phyloP scores from a whole-genome alignment of 768 basidiomycete genomes.

The Kondoa malvinella region DNA sequence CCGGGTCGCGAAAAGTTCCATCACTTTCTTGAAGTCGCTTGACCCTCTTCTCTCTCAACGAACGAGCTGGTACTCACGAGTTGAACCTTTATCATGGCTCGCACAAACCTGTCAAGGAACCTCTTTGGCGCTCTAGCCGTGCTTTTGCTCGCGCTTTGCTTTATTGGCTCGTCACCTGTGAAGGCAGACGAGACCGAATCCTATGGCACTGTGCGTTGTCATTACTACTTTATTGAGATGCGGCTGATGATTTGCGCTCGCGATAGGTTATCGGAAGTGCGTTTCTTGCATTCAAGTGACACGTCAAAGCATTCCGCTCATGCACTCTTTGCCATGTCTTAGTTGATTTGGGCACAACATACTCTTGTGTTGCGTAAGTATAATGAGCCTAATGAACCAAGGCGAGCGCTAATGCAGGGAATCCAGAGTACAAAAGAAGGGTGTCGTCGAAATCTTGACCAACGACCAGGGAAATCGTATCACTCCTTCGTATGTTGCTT shows the following conservation, averaged over 20 bases:
- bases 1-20: no score
- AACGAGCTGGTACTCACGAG: neutral
- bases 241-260: neutral
- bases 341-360: neutral
- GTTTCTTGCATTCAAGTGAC: neutral
- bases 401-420: neutral
- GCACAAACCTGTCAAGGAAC: neutral
- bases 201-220: neutral
- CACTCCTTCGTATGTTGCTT: constrained; percentile 94
- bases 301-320: neutral
- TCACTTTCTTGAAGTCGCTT: neutral
- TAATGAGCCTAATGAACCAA: neutral
- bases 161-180: neutral
- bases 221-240: neutral
- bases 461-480: constrained; percentile 99
- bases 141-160: neutral
- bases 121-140: neutral
- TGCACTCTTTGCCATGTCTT: neutral
- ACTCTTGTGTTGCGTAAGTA: constrained; percentile 6
- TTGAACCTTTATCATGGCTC: neutral
- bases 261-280: neutral
- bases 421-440: constrained; percentile 85
- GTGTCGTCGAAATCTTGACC: constrained; percentile 93
- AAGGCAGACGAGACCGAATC: neutral
- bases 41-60: neutral